phyloP scores from a whole-genome alignment of 345 rosid species.

The Crucihimalaya himalaica region DNA sequence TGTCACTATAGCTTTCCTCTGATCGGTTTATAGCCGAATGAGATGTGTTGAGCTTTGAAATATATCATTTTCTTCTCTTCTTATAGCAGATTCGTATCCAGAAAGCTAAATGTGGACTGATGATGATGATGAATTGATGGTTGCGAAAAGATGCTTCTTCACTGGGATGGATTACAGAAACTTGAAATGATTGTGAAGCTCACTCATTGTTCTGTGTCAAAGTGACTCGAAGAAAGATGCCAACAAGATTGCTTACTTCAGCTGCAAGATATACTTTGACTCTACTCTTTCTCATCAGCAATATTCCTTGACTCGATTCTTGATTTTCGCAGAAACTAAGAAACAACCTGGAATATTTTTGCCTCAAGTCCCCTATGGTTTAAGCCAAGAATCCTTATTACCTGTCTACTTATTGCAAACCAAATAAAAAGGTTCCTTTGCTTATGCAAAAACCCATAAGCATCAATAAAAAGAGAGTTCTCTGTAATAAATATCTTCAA shows the following conservation, averaged over 20 bases:
- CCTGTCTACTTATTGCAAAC: slow-evolving; percentile 27
- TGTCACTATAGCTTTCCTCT: slow-evolving; percentile 3
- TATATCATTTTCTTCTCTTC: not conserved
- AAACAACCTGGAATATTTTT: slow-evolving; percentile 35
- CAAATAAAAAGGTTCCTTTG: slow-evolving; percentile 14
- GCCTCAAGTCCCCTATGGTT: slow-evolving; percentile 31
- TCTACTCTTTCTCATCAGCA: slow-evolving; percentile 37
- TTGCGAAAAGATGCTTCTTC: not conserved
- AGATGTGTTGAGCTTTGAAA: slow-evolving; percentile 20
- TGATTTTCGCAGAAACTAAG: slow-evolving; percentile 29
- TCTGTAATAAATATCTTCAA: slow-evolving; percentile 33
- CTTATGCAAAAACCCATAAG: slow-evolving; percentile 10
- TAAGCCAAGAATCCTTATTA: slow-evolving; percentile 40
- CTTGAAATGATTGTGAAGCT: slow-evolving; percentile 24
- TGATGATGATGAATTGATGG: not conserved
- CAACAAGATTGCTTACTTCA: slow-evolving; percentile 36
- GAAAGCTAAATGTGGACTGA: slow-evolving; percentile 20
- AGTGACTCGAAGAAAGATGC: slow-evolving; percentile 16
- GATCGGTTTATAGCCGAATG: not conserved
- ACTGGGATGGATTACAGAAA: not conserved
- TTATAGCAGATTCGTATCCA: not conserved
- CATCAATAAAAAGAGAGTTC: slow-evolving; percentile 20
- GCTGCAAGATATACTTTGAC: slow-evolving; percentile 42
- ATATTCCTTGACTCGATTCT: slow-evolving; percentile 39
- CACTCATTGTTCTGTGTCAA: slow-evolving; percentile 9